Base-by-base conservation (phyloP, 495 filamentous ascomycete species). In the Penicillium cinerascens region DNA sequence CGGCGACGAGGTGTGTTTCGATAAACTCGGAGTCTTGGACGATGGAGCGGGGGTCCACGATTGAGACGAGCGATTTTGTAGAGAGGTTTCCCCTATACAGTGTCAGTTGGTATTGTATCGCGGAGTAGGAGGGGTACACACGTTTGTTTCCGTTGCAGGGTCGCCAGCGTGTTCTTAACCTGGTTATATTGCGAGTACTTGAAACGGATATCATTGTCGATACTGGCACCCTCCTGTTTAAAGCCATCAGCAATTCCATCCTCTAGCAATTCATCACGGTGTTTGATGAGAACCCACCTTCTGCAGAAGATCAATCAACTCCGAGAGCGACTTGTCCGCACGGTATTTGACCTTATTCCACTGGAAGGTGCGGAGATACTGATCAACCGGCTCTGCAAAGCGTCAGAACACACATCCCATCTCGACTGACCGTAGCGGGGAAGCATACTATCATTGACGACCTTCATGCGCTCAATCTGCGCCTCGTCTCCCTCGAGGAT, bases 341-440 rank as follows among this genome's bases (percentile, higher is more conserved):
- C 92, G 84, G 67, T 97, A 98, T 69, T 96, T 92, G 66, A 92
- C 87, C 68, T 92, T 96, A 69, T 97, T 96, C 93, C 93, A 98
- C 47, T 79, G 78, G 71, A 96, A 98, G 8, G 82, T 82, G 60
- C 86, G 83, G 33, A 98, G 76, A 67, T 98, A 98, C 60, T 92
- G 87, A 60, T 96, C 93, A 45, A 89, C 91, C 33, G 93, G 92
- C 65, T 95, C 92, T 96, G 48, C 18, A 51, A 23, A 44, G 20
- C 40, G 49, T 59, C 49, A 59, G 55, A 35, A 43, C 18, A 33
- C 4, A 21, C 2, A 26, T 8, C 21, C 2, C 35, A 10, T 17
- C 11, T 3, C 1, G 6, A 9, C 11, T 26, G 36, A 29, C 9
- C 18, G 40, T 8, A 49, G 40, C n/a, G 13, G 26, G 18, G 23